phyloP scores from a whole-genome alignment of 345 rosid species.

The Rhizophora apiculata region DNA sequence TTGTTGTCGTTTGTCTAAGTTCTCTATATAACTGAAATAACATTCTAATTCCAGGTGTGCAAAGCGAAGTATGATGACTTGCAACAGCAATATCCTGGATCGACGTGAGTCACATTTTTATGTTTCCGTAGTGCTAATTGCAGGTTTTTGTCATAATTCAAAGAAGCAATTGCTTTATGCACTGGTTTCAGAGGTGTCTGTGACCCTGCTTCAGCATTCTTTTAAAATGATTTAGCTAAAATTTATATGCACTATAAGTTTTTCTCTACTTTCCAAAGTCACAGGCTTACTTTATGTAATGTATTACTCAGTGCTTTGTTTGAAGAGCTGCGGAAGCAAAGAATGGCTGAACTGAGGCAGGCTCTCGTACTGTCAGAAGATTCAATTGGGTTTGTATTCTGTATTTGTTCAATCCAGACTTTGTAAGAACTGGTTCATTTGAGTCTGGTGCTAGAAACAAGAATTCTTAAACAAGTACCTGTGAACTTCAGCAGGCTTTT shows the following conservation, averaged over 20 bases:
- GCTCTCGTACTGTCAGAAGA: slow-evolving; percentile 66
- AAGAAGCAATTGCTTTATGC: not conserved
- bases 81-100: slow-evolving; percentile 55
- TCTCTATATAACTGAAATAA: not conserved
- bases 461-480: not conserved
- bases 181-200: no score
- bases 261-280: not conserved
- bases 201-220: not conserved
- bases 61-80: slow-evolving; percentile 75
- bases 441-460: no score
- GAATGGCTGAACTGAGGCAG: slow-evolving; percentile 66
- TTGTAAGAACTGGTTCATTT: not conserved
- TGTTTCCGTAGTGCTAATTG: not conserved
- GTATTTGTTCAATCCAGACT: not conserved
- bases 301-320: slow-evolving; percentile 59
- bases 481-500: not conserved
- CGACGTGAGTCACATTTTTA: slow-evolving; percentile 46
- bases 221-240: not conserved
- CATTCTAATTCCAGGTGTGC: slow-evolving; percentile 51
- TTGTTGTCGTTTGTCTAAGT: not conserved
- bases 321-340: slow-evolving; percentile 77
- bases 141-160: not conserved
- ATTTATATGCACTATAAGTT: slow-evolving; percentile 5
- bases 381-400: slow-evolving; percentile 67
- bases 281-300: slow-evolving; percentile 7